Percentiles rank a stretch among this genome's conserved stretches.
Conservation (phyloP, 768 basidiomycete species). For the Podaxis carcinomalis region DNA sequence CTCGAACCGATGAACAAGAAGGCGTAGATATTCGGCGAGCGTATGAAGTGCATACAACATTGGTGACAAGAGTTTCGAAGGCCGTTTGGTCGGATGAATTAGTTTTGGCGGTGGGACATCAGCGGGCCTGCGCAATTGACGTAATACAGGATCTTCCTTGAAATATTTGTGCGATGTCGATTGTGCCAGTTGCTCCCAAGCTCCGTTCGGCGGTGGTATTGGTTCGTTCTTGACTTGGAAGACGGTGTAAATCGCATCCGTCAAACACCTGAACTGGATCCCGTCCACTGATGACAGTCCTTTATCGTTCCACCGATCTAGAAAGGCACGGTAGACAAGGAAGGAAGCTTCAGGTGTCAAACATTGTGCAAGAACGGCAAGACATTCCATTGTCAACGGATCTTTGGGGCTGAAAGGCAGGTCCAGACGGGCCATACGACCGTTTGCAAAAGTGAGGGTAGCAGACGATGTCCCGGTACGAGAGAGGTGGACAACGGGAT, state of each 20-base stretch:
- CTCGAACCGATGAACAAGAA: constrained; percentile 51
- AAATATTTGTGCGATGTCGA: constrained; percentile 45
- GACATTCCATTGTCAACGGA: constrained; percentile 49
- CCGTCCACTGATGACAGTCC: constrained; percentile 38
- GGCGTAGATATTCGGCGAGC: constrained; percentile 66
- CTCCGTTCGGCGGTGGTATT: constrained; percentile 16
- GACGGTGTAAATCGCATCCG: constrained; percentile 42
- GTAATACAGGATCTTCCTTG: constrained; percentile 56
- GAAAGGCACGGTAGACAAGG: constrained; percentile 48
- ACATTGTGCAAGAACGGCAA: constrained; percentile 60
- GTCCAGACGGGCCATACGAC: constrained; percentile 38
- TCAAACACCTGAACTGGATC: constrained; percentile 57
- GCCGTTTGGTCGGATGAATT: constrained; percentile 20
- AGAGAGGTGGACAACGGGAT: constrained; percentile 38
- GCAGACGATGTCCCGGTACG: constrained; percentile 48
- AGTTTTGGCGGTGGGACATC: constrained; percentile 18
- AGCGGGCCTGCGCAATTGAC: constrained; percentile 32
- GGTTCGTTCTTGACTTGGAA: constrained; percentile 34
- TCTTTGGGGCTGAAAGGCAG: constrained; percentile 57
- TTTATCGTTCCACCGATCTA: constrained; percentile 50
- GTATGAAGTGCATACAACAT: constrained; percentile 75
- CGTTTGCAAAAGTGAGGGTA: constrained; percentile 51
- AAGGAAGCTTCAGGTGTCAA: constrained; percentile 56
- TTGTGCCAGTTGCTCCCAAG: constrained; percentile 47
- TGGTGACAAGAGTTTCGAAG: constrained; percentile 47